Base-by-base conservation (phyloP, 768 basidiomycete species). In the Pholiota conissans region DNA sequence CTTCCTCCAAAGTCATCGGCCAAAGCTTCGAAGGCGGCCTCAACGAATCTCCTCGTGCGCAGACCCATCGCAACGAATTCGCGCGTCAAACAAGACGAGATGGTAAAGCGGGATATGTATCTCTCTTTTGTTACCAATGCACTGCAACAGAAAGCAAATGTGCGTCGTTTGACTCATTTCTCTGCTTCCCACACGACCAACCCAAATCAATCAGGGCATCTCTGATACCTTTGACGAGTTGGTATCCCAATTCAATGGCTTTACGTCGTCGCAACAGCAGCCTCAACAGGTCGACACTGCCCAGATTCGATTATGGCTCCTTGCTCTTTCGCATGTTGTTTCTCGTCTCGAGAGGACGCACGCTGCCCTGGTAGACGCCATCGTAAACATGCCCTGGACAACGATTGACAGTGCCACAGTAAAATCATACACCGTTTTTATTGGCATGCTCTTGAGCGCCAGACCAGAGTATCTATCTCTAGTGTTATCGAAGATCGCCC, bases 381-480 rank as follows among this genome's bases (percentile, higher is more conserved):
- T 98, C 57, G 79, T 98, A 40, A 81, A 80, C 60, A 80, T 98
- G 67, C 93, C 94, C 11, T 99, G 97, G 97, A 88, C 91, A 14
- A 91, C 86, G n/a, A 84, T 93, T 73, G 95, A 96, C 67, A 83
- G 83, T 29, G 75, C 77, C 30, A 91, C 96, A 62, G 94, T 95
- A 52, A 90, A 89, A 72, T 86, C 88, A 4, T 98, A 96, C 73
- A 89, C 88, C 28, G 82, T 89, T 32, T 97, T 97, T 69, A 84
- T 94, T 48, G 91, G 93, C 26, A 92, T 95, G 78, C 84, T 99
- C 37, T 83, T 96, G 63, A 93, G 91, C 60, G 93, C 96, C 22
- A 78, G 90, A 60, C 92, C 95, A 58, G 93, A 97, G 74, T 98
- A 96, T 73, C 80, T 96, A 29, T 89, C 88, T 22, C 79, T 90